Evolutionary conservation across 2,329 filamentous ascomycete species (phyloP), one percentile per base, ranked within the genome.

Genomic region (Zymoseptoria tritici): DNA sequence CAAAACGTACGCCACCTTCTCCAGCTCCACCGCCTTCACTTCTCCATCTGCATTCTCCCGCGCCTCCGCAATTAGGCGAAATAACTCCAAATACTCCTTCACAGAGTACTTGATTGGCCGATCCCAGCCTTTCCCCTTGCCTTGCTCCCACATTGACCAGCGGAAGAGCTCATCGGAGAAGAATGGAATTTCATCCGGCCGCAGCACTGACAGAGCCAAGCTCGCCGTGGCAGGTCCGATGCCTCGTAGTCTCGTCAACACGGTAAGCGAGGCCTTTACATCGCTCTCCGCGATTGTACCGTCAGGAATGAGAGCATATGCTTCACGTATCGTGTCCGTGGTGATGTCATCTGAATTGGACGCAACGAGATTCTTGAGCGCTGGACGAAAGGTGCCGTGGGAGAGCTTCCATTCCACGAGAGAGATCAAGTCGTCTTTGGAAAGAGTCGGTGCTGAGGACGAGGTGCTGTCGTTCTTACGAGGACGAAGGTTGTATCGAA

Each of bases 191-290:
- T 75, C 74, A 0, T 77, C 72, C 0, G 86, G 81, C 61, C 85
- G 80, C 64, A 85, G 81, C 4, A 88, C 83, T 4, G 86, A 82
- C 2, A 94, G 79, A 1, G 93, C 75, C 31, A 94, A 81, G 1
- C 88, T 90, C 0, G 88, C 89, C 0, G 89, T 93, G 7, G 90
- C 90, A 1, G 90, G 89, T 0, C 90, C 90, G 62, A 95, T 84
- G 36, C 90, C 90, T 63, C 80, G 86, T n/a, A 94, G 77, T 58
- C 79, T 79, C 1, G 79, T 79, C 9, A 92, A 77, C 1, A 75
- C 73, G 2, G 79, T 78, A 6, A 90, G 70, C 3, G 84, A 79
- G 7, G 75, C 71, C 56, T 67, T 64, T 31, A 58, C 55, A 13
- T 61, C 36, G 16, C 59, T 57, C 50, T 54, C 56, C 2, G 57